A percentile compares a stretch with the other conserved stretches of the same genome.
phyloP scores from a whole-genome alignment of 768 basidiomycete genomes.

The Boletus rufocinnamomeus region DNA sequence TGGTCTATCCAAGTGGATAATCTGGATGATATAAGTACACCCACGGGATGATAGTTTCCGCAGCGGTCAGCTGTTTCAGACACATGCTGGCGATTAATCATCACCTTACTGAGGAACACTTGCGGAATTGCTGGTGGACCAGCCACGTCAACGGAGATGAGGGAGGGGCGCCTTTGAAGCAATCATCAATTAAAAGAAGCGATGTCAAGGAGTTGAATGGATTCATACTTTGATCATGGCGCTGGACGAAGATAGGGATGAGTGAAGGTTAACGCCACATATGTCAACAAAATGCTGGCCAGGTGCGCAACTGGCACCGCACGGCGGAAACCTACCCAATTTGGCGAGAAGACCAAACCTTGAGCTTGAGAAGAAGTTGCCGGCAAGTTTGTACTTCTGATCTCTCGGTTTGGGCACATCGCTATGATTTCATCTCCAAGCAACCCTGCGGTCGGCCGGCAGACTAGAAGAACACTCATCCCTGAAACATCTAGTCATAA shows the following conservation, averaged over 20 bases:
- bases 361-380: constrained; percentile 14
- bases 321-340: constrained; percentile 4
- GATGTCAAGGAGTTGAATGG: constrained; percentile 9
- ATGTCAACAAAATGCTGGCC: constrained; percentile 5
- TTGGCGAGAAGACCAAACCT: constrained; percentile 10
- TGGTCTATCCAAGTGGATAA: not conserved
- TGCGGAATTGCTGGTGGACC: not conserved
- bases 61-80: not conserved
- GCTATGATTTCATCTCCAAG: constrained; percentile 7
- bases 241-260: constrained; percentile 5
- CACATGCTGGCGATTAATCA: not conserved
- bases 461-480: constrained; percentile 6
- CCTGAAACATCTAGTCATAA: constrained; percentile 23
- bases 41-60: not conserved
- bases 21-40: not conserved
- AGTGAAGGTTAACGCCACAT: constrained; percentile 21
- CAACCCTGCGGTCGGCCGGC: constrained; percentile 3
- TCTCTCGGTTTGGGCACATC: constrained; percentile 2
- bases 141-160: constrained; percentile 27
- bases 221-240: constrained; percentile 15
- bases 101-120: not conserved
- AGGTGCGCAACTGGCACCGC: constrained; percentile 6
- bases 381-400: constrained; percentile 5
- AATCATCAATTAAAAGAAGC: constrained; percentile 21
- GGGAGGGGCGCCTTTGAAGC: constrained; percentile 7